Evolutionary conservation across 345 rosid genomes (phyloP), one percentile per base, ranked within the genome.

Genomic region (Ailanthus altissimus): DNA sequence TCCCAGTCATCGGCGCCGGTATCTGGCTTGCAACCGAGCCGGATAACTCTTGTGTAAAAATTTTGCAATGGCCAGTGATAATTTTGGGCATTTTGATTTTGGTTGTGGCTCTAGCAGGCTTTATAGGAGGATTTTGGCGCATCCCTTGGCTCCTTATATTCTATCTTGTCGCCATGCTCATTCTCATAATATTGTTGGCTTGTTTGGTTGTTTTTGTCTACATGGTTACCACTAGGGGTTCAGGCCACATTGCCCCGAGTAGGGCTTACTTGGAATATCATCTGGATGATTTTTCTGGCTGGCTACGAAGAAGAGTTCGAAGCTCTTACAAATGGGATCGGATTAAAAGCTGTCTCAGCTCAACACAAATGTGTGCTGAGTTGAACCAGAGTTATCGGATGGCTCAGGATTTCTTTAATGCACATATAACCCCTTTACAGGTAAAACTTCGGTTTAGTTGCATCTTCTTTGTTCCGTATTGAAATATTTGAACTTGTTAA

Each of bases 371-470:
- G 82, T 97, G 99, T 60, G 57, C 90, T 32, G 96, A 94, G 85
- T 43, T 97, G 68, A 90, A 89, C 59, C 99, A 97, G 90, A 91
- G 84, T 7, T 91, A 78, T 51, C 83, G 90, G 65, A 85, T 83
- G 90, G 94, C 98, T 81, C 95, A 78, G 51, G 99, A 93, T 84
- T 97, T 97, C 89, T 97, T 93, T 77, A 91, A 88, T 72, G 92
- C 97, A 67, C 93, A 57, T 67, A 85, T 94, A 61, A 86, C 75
- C 65, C 98, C 98, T 21, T 56, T 97, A 51, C 98, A 96, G 93
- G 99, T 91, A 79, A 62, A 20, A 21, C 68, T 21, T 15, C 8
- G 12, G 6, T 46, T 23, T 54, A 32, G 38, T 50, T 54, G 2
- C 32, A 14, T 56, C 60, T 26, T 14, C 11, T 38, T 57, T 60